These are phyloP conservation scores for Eimeria falciformis DNA, from an alignment of 169 alveolate genomes.

Conservation along the genomic window DNA sequence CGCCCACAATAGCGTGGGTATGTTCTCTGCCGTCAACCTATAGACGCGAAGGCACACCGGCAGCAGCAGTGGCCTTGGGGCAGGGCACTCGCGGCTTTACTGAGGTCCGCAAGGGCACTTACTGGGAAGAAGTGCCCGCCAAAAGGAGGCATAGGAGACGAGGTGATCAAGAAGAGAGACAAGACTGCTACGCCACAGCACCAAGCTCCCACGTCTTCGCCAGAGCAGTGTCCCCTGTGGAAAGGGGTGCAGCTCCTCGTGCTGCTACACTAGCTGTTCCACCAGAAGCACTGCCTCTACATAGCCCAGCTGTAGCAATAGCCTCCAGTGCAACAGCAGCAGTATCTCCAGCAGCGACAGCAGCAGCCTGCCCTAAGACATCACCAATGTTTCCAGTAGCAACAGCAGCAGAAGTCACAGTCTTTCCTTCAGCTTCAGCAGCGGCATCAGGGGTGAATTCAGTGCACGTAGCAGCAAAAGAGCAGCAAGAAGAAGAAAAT, in stretches of 20 bases:
- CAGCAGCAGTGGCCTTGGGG: slow-evolving; percentile 1
- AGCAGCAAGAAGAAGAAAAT: background rate
- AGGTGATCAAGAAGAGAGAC: too few relatives aligned
- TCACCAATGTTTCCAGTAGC: background rate
- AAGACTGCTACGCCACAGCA: too few relatives aligned
- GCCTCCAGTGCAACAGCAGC: background rate
- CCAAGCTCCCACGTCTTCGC: too few relatives aligned
- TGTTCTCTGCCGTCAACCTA: background rate
- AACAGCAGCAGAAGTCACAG: background rate
- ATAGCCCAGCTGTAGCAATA: background rate
- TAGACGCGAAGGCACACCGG: background rate
- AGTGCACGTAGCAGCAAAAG: background rate
- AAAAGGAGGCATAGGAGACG: too few relatives aligned
- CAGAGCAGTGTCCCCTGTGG: too few relatives aligned
- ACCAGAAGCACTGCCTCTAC: too few relatives aligned
- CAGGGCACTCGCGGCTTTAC: background rate
- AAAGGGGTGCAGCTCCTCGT: too few relatives aligned
- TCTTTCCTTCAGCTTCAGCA: background rate
- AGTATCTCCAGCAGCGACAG: slow-evolving; percentile 1
- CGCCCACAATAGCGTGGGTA: background rate
- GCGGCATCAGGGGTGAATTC: background rate
- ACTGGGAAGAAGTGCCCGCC: too few relatives aligned
- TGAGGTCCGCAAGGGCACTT: background rate
- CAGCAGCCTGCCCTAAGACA: background rate
- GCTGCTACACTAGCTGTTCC: too few relatives aligned